phyloP scores from a whole-genome alignment of 108 stramenopile species.

The Nitzschia sp. region DNA sequence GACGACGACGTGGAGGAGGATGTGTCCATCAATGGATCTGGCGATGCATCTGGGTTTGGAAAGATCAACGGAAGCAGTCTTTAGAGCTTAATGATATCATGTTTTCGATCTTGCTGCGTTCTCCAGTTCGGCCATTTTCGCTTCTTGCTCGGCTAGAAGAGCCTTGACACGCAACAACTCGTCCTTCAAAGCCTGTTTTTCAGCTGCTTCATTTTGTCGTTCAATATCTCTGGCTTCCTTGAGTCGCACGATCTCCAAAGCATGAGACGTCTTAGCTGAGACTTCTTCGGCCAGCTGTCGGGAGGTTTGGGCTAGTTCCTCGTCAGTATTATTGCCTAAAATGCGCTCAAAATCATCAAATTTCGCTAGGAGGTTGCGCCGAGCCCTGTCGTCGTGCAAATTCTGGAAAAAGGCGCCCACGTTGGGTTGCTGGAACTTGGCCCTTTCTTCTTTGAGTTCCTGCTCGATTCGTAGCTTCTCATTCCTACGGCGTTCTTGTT shows the following conservation, averaged over 20 bases:
- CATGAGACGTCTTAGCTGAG: conserved; percentile 47
- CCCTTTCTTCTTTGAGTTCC: conserved; percentile 13
- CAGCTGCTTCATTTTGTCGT: conserved; percentile 34
- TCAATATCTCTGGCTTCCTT: conserved; percentile 53
- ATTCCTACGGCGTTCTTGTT: conserved; percentile 44
- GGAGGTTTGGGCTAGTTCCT: conserved; percentile 60
- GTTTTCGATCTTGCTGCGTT: no score
- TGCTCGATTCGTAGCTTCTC: conserved; percentile 24
- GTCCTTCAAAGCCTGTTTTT: conserved; percentile 38
- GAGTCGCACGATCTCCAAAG: conserved; percentile 56
- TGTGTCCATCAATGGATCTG: not conserved
- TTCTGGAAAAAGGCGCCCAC: conserved; percentile 22
- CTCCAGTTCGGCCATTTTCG: no score
- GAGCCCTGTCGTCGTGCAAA: conserved; percentile 4
- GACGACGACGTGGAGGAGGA: conserved; percentile 46
- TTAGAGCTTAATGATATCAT: no score
- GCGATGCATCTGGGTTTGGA: not conserved
- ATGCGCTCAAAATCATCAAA: conserved; percentile 15
- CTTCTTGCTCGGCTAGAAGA: conserved; percentile 29
- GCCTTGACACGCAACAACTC: conserved; percentile 32
- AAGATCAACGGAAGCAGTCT: not conserved
- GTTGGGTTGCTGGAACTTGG: conserved; percentile 9
- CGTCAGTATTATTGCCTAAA: conserved; percentile 38
- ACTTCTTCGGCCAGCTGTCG: conserved; percentile 73
- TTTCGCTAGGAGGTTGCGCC: conserved; percentile 16